Conservation (phyloP, 768 basidiomycete species). For the Crepidotus variabilis region DNA sequence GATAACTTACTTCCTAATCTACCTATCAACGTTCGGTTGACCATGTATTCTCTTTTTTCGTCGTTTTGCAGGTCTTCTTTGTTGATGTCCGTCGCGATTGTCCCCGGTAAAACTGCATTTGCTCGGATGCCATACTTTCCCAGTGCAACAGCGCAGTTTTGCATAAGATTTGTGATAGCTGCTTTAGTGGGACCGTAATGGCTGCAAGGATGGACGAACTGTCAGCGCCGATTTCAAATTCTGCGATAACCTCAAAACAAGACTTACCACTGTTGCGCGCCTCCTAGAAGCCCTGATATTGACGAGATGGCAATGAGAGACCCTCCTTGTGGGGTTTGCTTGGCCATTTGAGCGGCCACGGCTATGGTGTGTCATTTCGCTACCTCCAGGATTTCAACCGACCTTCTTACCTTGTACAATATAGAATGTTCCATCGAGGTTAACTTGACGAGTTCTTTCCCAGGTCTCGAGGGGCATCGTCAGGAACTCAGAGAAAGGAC, state of each 20-base stretch:
- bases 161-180: constrained; percentile 74
- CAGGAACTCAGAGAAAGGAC: constrained; percentile 74
- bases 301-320: constrained; percentile 74
- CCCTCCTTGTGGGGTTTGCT: constrained; percentile 65
- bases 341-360: constrained; percentile 72
- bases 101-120: constrained; percentile 71
- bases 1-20: constrained; percentile 52
- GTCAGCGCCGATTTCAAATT: background rate
- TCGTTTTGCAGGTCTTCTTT: constrained; percentile 64
- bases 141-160: constrained; percentile 72
- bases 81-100: constrained; percentile 64
- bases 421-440: constrained; percentile 75
- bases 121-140: constrained; percentile 76
- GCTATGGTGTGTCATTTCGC: constrained; percentile 28
- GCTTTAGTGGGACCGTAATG: constrained; percentile 84
- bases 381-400: background rate
- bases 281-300: constrained; percentile 78
- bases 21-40: constrained; percentile 60
- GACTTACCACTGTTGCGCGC: constrained; percentile 59
- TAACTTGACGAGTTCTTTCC: constrained; percentile 65
- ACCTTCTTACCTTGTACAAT: constrained; percentile 51
- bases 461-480: constrained; percentile 62
- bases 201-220: constrained; percentile 21
- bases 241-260: background rate
- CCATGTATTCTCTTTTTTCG: constrained; percentile 58